Conservation (phyloP, 73 alveolate genomes). For the Blepharisma stoltei region DNA sequence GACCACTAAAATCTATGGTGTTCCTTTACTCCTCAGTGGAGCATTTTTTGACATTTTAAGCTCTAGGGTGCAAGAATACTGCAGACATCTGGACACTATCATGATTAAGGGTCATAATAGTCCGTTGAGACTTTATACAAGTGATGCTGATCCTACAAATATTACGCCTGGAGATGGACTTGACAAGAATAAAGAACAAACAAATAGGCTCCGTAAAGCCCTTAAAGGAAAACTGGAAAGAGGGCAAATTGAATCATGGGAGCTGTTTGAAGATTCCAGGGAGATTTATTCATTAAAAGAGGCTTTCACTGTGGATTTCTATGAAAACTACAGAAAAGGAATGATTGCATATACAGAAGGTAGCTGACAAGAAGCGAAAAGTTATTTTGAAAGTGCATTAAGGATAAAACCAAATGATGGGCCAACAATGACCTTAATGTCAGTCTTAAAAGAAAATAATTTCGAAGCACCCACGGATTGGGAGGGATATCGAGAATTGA, state of each 20-base stretch:
- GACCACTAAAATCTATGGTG: conserved; percentile 45
- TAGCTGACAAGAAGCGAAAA: conserved; percentile 57
- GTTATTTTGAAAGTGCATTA: conserved; percentile 34
- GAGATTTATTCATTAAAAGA: conserved; percentile 38
- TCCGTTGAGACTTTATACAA: conserved; percentile 8
- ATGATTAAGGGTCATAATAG: neutral
- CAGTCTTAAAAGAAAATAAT: conserved; percentile 43
- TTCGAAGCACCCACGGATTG: conserved; percentile 36
- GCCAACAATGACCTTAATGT: conserved; percentile 47
- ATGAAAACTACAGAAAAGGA: conserved; percentile 39
- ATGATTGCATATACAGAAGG: conserved; percentile 42
- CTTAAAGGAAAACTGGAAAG: conserved; percentile 8
- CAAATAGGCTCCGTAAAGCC: neutral
- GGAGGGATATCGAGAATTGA: conserved; percentile 16
- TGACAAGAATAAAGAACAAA: neutral
- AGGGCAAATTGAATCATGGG: neutral
- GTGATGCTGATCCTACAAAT: neutral
- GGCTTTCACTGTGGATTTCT: conserved; percentile 20
- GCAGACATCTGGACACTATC: conserved; percentile 28
- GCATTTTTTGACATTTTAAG: conserved; percentile 1
- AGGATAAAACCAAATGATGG: conserved; percentile 49
- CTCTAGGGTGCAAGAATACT: neutral
- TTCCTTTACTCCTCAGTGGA: conserved; percentile 31
- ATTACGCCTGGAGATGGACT: neutral
- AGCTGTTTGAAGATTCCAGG: conserved; percentile 2